Conservation (phyloP, 176 grass and related monocot species). For the Avena atlantica region DNA sequence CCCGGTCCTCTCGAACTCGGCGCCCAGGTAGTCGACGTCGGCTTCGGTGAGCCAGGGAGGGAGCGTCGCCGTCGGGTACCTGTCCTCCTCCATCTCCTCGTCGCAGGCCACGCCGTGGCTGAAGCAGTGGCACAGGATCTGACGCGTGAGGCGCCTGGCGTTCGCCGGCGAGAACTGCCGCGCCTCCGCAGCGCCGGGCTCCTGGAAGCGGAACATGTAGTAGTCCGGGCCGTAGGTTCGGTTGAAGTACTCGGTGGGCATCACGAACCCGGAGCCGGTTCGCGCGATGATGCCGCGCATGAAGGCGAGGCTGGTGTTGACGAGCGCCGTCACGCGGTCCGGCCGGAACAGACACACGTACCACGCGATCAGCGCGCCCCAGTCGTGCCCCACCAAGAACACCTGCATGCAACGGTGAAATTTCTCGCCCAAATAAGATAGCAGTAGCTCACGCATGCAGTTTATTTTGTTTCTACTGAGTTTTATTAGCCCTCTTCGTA, state of each 20-base stretch:
- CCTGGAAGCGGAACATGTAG: constrained; percentile 22
- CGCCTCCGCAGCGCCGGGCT: not conserved
- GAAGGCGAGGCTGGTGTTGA: constrained; percentile 12
- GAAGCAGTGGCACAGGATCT: constrained; percentile 15
- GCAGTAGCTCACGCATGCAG: not conserved
- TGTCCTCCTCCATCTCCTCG: not conserved
- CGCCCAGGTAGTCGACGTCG: not conserved
- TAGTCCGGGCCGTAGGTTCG: not conserved
- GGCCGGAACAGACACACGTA: not conserved
- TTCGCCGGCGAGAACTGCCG: not conserved
- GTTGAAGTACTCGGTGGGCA: not conserved
- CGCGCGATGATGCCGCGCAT: not conserved
- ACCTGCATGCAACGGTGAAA: not conserved
- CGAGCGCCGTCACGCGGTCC: not conserved
- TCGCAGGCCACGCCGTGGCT: not conserved
- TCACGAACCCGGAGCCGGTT: not conserved
- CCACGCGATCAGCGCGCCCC: not conserved
- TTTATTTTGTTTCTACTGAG: not conserved
- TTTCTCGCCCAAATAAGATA: not conserved
- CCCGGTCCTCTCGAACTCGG: not conserved
- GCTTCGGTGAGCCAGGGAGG: constrained; percentile 8
- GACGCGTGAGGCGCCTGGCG: not conserved
- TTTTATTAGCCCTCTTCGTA: not conserved
- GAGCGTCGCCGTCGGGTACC: not conserved
- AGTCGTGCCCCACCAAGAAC: constrained; percentile 14